Evolutionary conservation across 176 grass and related monocot species (phyloP).

Genomic region (Olyra latifolia): DNA sequence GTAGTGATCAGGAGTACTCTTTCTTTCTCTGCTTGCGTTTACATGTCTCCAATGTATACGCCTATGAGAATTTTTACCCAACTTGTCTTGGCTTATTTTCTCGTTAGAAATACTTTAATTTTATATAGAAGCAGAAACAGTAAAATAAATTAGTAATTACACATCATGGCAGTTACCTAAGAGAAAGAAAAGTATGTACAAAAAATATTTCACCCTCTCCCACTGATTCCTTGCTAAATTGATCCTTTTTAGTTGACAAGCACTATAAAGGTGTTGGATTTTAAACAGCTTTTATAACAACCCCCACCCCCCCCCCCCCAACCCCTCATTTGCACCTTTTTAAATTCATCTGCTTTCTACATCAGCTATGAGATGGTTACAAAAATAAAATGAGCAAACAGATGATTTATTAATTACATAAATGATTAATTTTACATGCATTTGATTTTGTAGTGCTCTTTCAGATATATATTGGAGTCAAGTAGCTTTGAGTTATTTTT

Average conservation of each 20-base stretch:
- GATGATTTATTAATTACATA: conserved; percentile 7
- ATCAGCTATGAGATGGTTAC: conserved; percentile 12
- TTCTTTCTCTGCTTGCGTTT: not conserved
- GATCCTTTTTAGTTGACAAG: conserved; percentile 5
- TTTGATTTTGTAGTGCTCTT: conserved; percentile 96
- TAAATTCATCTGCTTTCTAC: not conserved
- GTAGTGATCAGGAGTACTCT: not conserved
- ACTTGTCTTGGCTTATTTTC: not conserved
- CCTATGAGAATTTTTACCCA: not conserved
- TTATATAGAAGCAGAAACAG: not conserved
- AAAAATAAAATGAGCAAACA: conserved; percentile 2
- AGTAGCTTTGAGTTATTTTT: conserved; percentile 98
- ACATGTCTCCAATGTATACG: not conserved
- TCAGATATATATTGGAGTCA: conserved; percentile 99
- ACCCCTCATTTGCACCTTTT: conserved; percentile 9
- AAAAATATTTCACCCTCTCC: not conserved
- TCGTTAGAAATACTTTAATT: conserved; percentile 7
- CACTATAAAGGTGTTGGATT: not conserved
- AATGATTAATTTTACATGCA: conserved; percentile 63
- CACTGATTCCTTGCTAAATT: not conserved
- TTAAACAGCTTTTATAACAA: not conserved
- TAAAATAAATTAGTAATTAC: conserved; percentile 10
- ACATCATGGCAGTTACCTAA: not conserved
- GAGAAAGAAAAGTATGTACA: not conserved
- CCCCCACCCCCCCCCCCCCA: too few species aligned